Percentiles rank a stretch among this genome's conserved stretches.
These are phyloP conservation scores for Fusarium sublunatum DNA, from an alignment of 2,329 filamentous ascomycete species.

Conservation along the genomic window DNA sequence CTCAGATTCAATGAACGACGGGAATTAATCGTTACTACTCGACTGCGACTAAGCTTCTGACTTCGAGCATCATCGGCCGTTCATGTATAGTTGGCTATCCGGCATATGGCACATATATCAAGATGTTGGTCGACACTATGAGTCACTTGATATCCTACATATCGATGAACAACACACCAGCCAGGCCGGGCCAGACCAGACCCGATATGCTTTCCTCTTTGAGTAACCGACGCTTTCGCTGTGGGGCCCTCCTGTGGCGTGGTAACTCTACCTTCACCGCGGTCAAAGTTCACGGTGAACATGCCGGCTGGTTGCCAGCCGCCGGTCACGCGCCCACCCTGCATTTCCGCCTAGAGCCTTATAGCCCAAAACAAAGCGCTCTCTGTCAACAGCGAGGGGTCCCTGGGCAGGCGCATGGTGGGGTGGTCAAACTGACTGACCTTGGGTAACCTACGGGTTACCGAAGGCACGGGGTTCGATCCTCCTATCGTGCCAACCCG, in stretches of 20 bases:
- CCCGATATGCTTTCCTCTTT: neutral
- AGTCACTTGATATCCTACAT: neutral
- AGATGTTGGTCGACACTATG: neutral
- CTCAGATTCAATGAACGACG: neutral
- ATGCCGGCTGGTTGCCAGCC: conserved; percentile 22
- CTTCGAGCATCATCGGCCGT: neutral
- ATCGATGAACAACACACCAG: neutral
- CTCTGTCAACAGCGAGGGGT: conserved; percentile 19
- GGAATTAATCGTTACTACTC: too few species aligned
- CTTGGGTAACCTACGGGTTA: conserved; percentile 11
- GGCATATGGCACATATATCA: neutral
- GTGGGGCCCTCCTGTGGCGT: neutral
- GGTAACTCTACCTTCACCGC: conserved; percentile 8
- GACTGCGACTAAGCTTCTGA: neutral
- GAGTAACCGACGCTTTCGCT: neutral
- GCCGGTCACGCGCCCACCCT: conserved; percentile 5
- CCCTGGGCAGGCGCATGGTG: conserved; percentile 5
- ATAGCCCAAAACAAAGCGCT: conserved; percentile 4
- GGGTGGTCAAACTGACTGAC: conserved; percentile 3
- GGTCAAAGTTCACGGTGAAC: conserved; percentile 1
- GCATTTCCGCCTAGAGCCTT: conserved; percentile 5
- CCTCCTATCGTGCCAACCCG: neutral
- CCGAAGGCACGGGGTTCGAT: conserved; percentile 14
- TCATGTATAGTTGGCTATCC: neutral
- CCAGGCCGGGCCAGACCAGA: neutral